Evolutionary conservation across 495 filamentous ascomycete genomes (phyloP).

Genomic region (Podospora bellae-mahoneyi): DNA sequence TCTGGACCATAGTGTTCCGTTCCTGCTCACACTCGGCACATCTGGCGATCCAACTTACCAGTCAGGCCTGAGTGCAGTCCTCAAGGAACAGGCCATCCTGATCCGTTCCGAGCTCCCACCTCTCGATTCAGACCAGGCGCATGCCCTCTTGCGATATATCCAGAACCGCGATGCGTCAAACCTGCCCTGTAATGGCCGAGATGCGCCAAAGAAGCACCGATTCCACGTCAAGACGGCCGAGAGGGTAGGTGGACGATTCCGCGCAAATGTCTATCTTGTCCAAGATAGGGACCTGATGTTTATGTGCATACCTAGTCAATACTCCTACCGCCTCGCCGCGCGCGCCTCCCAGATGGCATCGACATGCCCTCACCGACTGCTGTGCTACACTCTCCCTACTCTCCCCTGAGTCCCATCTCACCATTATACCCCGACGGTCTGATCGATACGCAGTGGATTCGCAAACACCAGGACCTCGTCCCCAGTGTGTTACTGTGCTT

Average conservation of each 20-base stretch:
- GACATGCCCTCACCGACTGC: constrained; percentile 43
- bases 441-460: constrained; percentile 74
- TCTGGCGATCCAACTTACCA: constrained; percentile 37
- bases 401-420: constrained; percentile 76
- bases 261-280: background rate
- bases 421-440: constrained; percentile 83
- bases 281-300: background rate
- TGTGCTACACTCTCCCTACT: constrained; percentile 80
- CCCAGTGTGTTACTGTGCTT: constrained; percentile 78
- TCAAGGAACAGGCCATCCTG: constrained; percentile 56
- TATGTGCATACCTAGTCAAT: constrained; percentile 41
- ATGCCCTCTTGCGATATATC: constrained; percentile 65
- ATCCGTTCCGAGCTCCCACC: constrained; percentile 66
- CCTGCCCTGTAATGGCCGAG: constrained; percentile 55
- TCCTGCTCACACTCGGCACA: constrained; percentile 75
- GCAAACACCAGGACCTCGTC: constrained; percentile 78
- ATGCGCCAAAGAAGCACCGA: constrained; percentile 42
- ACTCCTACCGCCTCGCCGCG: constrained; percentile 50
- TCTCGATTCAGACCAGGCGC: constrained; percentile 61
- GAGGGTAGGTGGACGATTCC: constrained; percentile 57
- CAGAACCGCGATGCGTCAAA: constrained; percentile 61
- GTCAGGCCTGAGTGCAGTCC: constrained; percentile 43
- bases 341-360: constrained; percentile 46
- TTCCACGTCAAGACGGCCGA: constrained; percentile 69
- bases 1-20: constrained; percentile 75